A percentile compares a stretch with the other conserved stretches of the same genome.
Conservation (phyloP, 2,329 filamentous ascomycete genomes). For the Cryphonectria nitschkei region DNA sequence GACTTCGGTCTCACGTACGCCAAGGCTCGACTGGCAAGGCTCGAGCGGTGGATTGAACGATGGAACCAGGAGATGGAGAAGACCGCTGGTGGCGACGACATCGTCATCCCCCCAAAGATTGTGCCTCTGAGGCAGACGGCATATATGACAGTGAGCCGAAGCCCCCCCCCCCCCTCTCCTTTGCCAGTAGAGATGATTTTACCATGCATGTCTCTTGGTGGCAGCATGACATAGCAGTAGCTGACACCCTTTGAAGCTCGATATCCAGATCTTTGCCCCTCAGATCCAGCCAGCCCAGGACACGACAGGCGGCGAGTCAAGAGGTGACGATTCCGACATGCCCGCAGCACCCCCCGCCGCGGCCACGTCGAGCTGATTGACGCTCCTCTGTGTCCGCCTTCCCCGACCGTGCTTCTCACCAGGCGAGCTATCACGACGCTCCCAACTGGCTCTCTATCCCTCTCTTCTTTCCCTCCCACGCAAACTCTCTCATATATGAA, state of each 20-base stretch:
- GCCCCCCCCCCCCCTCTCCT: no score
- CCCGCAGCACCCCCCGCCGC: conserved; percentile 20
- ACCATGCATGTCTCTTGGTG: conserved; percentile 1
- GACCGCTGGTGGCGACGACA: conserved; percentile 53
- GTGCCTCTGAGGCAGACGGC: conserved; percentile 80
- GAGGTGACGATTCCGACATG: conserved; percentile 21
- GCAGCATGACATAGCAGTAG: conserved; percentile 4
- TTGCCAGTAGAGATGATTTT: conserved; percentile 17
- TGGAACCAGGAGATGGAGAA: conserved; percentile 80
- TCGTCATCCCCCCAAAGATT: conserved; percentile 65
- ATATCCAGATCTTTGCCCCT: conserved; percentile 81
- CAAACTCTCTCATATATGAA: conserved; percentile 10
- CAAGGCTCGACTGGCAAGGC: conserved; percentile 69
- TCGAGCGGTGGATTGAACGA: conserved; percentile 82
- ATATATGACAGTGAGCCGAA: conserved; percentile 73
- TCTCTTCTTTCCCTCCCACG: not conserved
- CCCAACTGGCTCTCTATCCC: not conserved
- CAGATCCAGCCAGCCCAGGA: conserved; percentile 63
- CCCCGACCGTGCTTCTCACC: not conserved
- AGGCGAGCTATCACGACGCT: conserved; percentile 10
- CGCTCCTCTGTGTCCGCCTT: not conserved
- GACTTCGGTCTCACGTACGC: conserved; percentile 78
- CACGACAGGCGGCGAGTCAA: conserved; percentile 36
- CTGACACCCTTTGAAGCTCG: conserved; percentile 58
- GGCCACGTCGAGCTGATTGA: conserved; percentile 18